Base-by-base conservation (phyloP, 2,329 filamentous ascomycete genomes). In the Phaeosphaeria sp. region DNA sequence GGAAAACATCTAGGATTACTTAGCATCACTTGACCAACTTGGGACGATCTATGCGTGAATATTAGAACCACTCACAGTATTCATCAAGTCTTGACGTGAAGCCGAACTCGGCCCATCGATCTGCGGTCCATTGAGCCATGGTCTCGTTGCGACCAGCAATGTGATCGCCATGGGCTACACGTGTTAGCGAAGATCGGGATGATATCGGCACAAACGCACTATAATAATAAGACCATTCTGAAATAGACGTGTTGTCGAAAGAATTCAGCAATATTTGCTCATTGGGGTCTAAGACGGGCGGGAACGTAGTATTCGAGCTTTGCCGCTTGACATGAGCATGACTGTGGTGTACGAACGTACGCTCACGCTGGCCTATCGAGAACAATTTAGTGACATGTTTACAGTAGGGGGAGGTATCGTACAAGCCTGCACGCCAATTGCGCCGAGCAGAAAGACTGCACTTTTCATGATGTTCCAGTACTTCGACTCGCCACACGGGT, bases 41-140 rank as follows among this genome's bases (percentile, higher is more conserved):
- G 18, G 22, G n/a, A 36, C 30, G 20, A 50, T 11, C 13, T 30
- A 10, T 18, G 5, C 36, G 36, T 17, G 15, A 18, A 15, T 41
- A 41, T 15, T 13, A 9, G 5, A 27, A 27, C 5, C 25, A 50
- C 69, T 50, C 59, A 73, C 70, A 71, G 55, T 78, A 78, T 49
- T 77, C 74, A 56, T 76, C 75, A 10, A 78, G 56, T 41, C 72
- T 68, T n/a, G 73, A 73, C 1, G 66, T 70, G 50, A 77, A 74
- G 2, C 76, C 76, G 53, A 71, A 74, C 25, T 72, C 68, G 1
- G 67, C 56, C 73, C 74, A 78, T 23, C 69, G 66, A 46, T 77
- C 73, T 10, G 74, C 75, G 0, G 76, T 78, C 75, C 75, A 78
- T 47, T 78, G 76, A 41, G 79, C 77, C 63, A 79, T 71, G 11